phyloP scores from a whole-genome alignment of 257 asterid species.

The Solanum okadae region DNA sequence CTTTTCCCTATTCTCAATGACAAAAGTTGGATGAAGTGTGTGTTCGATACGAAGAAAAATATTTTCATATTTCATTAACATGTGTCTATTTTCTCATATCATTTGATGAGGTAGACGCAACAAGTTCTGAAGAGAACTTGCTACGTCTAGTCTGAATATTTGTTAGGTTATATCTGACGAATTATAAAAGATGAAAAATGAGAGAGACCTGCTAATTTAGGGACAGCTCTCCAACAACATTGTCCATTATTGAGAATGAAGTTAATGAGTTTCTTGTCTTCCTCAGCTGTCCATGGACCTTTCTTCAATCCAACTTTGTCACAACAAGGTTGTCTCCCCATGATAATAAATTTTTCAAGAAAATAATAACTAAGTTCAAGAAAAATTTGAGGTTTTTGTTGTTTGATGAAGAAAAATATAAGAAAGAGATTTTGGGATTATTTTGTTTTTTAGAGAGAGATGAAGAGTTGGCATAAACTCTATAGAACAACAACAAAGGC shows the following conservation, averaged over 20 bases:
- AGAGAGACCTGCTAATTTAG: constrained; percentile 76
- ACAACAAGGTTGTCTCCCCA: constrained; percentile 98
- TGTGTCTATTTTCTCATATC: neutral
- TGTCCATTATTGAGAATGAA: constrained; percentile 85
- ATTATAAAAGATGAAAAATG: neutral
- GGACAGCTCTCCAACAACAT: constrained; percentile 98
- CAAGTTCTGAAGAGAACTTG: neutral
- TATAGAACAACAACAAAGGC: neutral
- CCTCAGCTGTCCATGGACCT: constrained; percentile 96
- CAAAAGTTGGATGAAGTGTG: neutral
- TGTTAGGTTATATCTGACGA: neutral
- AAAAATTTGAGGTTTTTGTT: neutral
- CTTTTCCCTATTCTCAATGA: neutral
- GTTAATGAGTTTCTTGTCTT: constrained; percentile 71
- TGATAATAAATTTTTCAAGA: constrained; percentile 2
- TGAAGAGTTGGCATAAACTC: neutral
- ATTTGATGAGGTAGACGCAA: neutral
- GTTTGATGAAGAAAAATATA: neutral
- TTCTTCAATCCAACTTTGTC: constrained; percentile 92
- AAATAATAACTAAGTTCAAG: neutral
- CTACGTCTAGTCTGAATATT: neutral
- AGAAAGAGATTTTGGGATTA: neutral
- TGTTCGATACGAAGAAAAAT: neutral
- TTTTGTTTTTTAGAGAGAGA: neutral
- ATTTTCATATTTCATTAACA: too few relatives aligned